Evolutionary conservation across 495 filamentous ascomycete genomes (phyloP).

Genomic region (Xylaria flabelliformis): DNA sequence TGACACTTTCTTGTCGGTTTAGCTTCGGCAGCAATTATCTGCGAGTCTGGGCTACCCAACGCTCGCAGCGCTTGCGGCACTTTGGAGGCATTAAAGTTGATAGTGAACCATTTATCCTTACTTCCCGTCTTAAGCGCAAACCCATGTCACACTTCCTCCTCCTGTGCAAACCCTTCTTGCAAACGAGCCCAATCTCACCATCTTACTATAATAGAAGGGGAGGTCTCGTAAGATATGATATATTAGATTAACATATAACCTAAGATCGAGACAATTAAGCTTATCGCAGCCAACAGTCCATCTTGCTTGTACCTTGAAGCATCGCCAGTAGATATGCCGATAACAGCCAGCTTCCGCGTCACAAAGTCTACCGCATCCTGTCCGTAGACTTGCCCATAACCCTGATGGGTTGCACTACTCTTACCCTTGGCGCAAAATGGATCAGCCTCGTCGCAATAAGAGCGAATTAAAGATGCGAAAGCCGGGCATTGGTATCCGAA

Average conservation of each 20-base stretch:
- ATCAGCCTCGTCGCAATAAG: slow-evolving; percentile 65
- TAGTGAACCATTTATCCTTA: slow-evolving; percentile 10
- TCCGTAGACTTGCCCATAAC: slow-evolving; percentile 64
- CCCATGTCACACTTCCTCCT: background rate
- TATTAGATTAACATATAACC: background rate
- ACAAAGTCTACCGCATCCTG: slow-evolving; percentile 59
- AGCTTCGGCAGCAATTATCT: background rate
- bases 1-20: background rate
- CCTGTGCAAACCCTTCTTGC: background rate
- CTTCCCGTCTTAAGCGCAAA: background rate
- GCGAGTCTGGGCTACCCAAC: background rate
- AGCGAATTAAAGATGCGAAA: slow-evolving; percentile 58
- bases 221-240: too few species aligned
- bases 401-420: slow-evolving; percentile 59
- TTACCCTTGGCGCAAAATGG: slow-evolving; percentile 68
- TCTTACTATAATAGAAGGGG: background rate
- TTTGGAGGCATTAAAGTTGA: slow-evolving; percentile 13
- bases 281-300: background rate
- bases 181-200: background rate
- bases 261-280: background rate
- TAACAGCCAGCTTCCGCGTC: slow-evolving; percentile 48
- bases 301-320: background rate
- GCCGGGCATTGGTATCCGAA: slow-evolving; percentile 58
- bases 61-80: background rate
- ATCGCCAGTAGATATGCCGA: background rate